These are phyloP conservation scores for Pythium guiyangense DNA, from an alignment of 352 stramenopile species.

Conservation along the genomic window DNA sequence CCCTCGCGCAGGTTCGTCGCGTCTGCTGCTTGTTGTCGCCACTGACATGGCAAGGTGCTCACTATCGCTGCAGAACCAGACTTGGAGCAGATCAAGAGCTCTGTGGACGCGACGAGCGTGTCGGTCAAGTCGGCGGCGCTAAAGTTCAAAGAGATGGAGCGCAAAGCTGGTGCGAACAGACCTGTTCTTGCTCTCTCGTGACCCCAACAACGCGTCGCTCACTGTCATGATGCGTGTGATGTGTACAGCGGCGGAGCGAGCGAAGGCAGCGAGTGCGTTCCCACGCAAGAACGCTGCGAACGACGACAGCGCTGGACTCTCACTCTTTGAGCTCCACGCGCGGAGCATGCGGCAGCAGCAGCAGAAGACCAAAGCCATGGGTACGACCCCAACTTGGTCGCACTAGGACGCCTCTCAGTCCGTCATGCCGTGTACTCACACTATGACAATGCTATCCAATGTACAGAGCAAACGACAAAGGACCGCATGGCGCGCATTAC, in stretches of 20 bases:
- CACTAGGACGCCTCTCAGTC: no score
- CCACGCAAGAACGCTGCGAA: constrained; percentile 1
- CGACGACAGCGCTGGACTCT: constrained; percentile 10
- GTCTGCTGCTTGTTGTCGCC: neutral
- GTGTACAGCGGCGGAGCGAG: constrained; percentile 1
- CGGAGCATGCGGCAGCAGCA: constrained; percentile 12
- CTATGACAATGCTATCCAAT: neutral
- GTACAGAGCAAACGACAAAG: constrained; percentile 16
- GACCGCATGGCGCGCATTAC: constrained; percentile 9
- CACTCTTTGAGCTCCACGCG: constrained; percentile 14
- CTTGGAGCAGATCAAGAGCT: constrained; percentile 51
- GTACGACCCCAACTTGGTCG: neutral
- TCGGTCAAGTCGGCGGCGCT: constrained; percentile 51
- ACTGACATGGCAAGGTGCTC: neutral
- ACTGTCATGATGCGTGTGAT: neutral
- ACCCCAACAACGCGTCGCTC: no score
- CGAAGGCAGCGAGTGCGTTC: neutral
- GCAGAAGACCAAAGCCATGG: constrained; percentile 12
- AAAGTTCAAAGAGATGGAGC: constrained; percentile 63
- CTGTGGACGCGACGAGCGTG: constrained; percentile 42
- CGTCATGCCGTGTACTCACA: neutral
- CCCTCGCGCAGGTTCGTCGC: constrained; percentile 2
- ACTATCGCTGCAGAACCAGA: constrained; percentile 27
- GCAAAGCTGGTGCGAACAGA: constrained; percentile 34
- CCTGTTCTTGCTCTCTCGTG: no score